Evolutionary conservation across 768 basidiomycete genomes (phyloP), one percentile per base, ranked within the genome.

Genomic region (Thelephora ganbajun): DNA sequence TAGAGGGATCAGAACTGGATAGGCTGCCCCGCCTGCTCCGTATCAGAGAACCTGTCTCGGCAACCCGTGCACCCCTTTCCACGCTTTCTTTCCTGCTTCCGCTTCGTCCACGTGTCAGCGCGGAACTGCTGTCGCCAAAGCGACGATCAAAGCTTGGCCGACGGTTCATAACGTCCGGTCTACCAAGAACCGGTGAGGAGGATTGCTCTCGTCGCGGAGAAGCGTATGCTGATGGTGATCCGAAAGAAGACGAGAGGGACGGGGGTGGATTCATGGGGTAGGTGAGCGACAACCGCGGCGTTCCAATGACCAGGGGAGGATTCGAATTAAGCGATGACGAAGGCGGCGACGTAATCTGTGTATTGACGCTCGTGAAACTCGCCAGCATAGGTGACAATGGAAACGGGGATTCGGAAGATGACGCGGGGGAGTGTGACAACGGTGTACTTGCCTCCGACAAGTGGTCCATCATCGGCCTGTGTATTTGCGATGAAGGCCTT

Each of bases 181-280:
- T 19, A 75, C 77, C n/a, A 63, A 64, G 26, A 9, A 72, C 75
- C 41, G 63, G 51, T 9, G 72, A 70, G 16, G 59, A 23, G 34
- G 49, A 50, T n/a, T 45, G 63, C n/a, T 77, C 76, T n/a, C 72
- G 64, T 47, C 64, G 65, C 13, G 70, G 65, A 47, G 57, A 48
- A 18, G 67, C 63, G 52, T 67, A 71, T 11, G 73, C 66, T 14
- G 75, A 69, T 20, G 83, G 80, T 5, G 80, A 82, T 12, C 86
- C 86, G 53, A 85, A 80, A 9, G 60, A 61, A 6, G 60, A 61
- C 2, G 58, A 57, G 5, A 61, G 51, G 6, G 60, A 65, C 2
- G 87, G 87, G 11, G 87, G 87, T 2, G 88, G 87, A 0, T 89
- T 88, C 5, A 79, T 80, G 0, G 87, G 87, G 55, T 91, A 91